These are phyloP conservation scores for Xylariaceae sp. DNA, from an alignment of 2,329 filamentous ascomycete genomes.

Conservation along the genomic window DNA sequence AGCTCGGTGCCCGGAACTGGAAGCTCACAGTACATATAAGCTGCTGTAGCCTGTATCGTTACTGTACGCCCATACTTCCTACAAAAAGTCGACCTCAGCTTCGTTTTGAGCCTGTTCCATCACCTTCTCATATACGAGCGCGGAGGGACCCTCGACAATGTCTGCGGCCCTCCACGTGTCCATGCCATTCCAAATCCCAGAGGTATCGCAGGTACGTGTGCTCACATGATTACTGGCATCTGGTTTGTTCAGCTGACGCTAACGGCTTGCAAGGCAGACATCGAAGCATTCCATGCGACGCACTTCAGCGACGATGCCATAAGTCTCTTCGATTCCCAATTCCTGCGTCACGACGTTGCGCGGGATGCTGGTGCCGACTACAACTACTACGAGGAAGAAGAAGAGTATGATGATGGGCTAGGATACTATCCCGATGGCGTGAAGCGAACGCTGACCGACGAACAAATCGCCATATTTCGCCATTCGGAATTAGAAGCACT, in stretches of 20 bases:
- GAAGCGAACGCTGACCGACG: constrained; percentile 85
- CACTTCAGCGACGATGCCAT: constrained; percentile 54
- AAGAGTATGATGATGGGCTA: constrained; percentile 57
- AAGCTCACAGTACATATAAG: no score
- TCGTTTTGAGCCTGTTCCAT: background rate
- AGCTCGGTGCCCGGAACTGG: no score
- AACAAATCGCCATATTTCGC: constrained; percentile 85
- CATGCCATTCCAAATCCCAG: constrained; percentile 30
- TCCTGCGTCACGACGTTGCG: constrained; percentile 37
- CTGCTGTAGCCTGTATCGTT: no score
- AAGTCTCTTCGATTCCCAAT: constrained; percentile 44
- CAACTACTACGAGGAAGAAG: constrained; percentile 26
- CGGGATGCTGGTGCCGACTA: constrained; percentile 22
- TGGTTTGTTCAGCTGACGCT: constrained; percentile 19
- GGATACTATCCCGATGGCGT: constrained; percentile 84
- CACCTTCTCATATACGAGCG: no score
- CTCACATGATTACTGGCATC: background rate
- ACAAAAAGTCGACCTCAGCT: no score
- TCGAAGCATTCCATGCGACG: constrained; percentile 52
- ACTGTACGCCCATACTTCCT: no score
- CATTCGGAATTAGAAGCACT: constrained; percentile 80
- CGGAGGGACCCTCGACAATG: constrained; percentile 17
- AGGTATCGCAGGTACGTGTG: constrained; percentile 38
- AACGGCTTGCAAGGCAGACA: constrained; percentile 49
- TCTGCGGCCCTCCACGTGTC: constrained; percentile 17